A percentile compares a stretch with the other conserved stretches of the same genome.
Conservation (phyloP, 2,329 filamentous ascomycete genomes). For the Trichoderma sp. region DNA sequence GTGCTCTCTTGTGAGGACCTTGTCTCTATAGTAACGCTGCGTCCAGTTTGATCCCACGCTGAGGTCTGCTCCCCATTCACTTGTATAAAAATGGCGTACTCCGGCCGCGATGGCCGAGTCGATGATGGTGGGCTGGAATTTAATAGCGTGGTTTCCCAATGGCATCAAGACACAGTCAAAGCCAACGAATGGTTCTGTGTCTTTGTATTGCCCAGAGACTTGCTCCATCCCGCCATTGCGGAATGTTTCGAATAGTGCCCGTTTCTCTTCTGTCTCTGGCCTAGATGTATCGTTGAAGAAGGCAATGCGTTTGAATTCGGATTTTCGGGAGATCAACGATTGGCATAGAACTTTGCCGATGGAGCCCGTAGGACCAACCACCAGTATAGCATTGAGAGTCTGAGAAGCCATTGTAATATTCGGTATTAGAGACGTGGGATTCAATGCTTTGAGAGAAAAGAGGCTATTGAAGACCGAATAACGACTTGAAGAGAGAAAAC, state of each 20-base stretch:
- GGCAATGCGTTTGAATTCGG: conserved; percentile 8
- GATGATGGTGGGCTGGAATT: conserved; percentile 7
- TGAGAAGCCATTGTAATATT: background rate
- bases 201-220: background rate
- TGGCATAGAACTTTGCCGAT: background rate
- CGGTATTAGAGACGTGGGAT: background rate
- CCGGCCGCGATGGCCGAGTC: background rate
- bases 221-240: background rate
- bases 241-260: background rate
- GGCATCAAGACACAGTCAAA: conserved; percentile 15
- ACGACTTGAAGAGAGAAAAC: background rate
- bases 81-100: conserved; percentile 11
- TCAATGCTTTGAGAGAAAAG: background rate
- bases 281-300: conserved; percentile 6
- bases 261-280: background rate
- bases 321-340: background rate
- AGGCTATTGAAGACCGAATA: background rate
- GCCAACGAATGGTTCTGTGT: background rate
- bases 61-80: conserved; percentile 4
- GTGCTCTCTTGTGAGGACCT: background rate
- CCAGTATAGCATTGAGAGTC: background rate
- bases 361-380: background rate
- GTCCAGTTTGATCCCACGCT: conserved; percentile 11
- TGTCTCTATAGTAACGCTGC: conserved; percentile 8
- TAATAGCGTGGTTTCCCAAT: conserved; percentile 2